Base-by-base conservation (phyloP, 2,329 filamentous ascomycete genomes). In the Chrysoporthe puriensis region DNA sequence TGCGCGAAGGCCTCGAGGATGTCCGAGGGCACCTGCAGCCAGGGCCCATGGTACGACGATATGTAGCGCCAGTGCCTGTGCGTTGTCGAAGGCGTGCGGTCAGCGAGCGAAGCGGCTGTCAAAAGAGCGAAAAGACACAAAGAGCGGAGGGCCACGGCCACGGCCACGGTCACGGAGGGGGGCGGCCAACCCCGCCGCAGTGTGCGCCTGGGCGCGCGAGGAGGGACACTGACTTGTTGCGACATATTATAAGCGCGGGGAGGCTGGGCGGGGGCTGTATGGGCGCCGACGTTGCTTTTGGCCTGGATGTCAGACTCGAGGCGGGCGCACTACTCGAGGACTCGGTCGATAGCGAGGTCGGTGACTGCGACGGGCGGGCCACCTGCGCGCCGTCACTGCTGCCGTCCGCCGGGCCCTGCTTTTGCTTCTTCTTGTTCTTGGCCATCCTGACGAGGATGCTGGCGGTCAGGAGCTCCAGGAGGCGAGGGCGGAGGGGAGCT, bases 51-150 rank as follows among this genome's bases (percentile, higher is more conserved):
- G 75, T 92, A 96, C 40, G 90, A 91, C 32, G 91, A 94, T 68
- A 96, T 94, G 77, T 93, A 93, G 71, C 89, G 87, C 92, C 92
- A 95, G 80, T 95, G 91, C 77, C 92, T 95, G 63, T 44, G 62
- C 9, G 5, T 16, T 42, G 7, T 26, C 26, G 3, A 18, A 14
- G 6, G 36, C 7, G 9, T 43, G 26, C 32, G 43, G 63, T 70
- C 62, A 70, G 67, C 40, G 62, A 43, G 34, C 62, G 62, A 48
- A 50, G 14, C n/a, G 7, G 52, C 34, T 54, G 36, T 63, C 62
- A 11, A 62, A 63, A 62, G 16, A 44, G 16, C 16, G 18, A 42
- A n/a, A 34, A 62, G 44, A 58, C 4, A 42, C 21, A 42, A 42
- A 21, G 18, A 43, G 21, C 13, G 18, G n/a, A 13, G 8, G 34